Base-by-base conservation (phyloP, 2,329 filamentous ascomycete genomes). In the Mycocentrospora acerina region DNA sequence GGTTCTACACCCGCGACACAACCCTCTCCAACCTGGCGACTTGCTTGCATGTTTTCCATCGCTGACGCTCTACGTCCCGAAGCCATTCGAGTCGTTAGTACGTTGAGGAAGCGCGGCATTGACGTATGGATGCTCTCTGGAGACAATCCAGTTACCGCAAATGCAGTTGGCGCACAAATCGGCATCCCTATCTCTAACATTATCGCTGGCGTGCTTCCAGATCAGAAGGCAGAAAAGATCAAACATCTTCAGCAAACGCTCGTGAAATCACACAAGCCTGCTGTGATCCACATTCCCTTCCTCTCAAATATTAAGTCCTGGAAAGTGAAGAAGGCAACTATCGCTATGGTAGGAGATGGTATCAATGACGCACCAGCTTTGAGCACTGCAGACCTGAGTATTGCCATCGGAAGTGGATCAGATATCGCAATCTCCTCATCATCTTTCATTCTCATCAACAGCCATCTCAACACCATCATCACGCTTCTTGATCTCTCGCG, bases 41-140 rank as follows among this genome's bases (percentile, higher is more conserved):
- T 93, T 5, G 72, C 76, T 0, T 81, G 83, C 1, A 75, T 83
- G 9, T 82, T 95, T 49, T 82, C 88, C 31, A 84, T 91, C 32
- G 83, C 90, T 0, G 90, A 96, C 52, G 82, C 88, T 1, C 79
- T 95, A 47, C 85, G 90, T 2, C 78, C 81, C 0, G 88, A 94
- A 66, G 83, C 89, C 0, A 67, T 71, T 1, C 59, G 71, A 7
- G 81, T 91, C 13, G 78, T 95, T 41, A 66, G 70, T 6, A 75
- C 82, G 1, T 79, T 95, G 0, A 77, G 80, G 29, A 67, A 76
- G 4, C 78, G 79, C 12, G 82, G 85, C 14, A 83, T 86, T 31
- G 79, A 83, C 22, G 86, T 95, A 4, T 95, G 85, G 82, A 94
- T 96, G 88, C 82, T 95, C 25, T 94, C 89, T 0, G 90, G 90